Percentiles rank a stretch among this genome's conserved stretches.
Conservation (phyloP, 73 alveolate species). For the Effrenium voratum region DNA sequence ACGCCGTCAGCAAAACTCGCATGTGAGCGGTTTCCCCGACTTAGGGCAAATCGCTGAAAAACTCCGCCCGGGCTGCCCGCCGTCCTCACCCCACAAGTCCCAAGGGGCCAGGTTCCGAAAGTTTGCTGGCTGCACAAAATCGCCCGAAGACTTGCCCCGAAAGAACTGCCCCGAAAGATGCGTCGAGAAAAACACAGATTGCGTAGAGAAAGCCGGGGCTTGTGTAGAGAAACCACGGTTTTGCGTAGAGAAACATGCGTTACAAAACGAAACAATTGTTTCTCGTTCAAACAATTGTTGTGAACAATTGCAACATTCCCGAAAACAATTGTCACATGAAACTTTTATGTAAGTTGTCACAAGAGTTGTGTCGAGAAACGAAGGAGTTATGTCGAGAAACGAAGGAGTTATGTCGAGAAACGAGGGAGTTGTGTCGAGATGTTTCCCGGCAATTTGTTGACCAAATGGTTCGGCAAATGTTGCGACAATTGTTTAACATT, state of each 20-base stretch:
- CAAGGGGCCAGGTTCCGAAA: too few relatives aligned
- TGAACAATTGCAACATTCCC: not conserved
- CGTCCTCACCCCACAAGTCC: too few relatives aligned
- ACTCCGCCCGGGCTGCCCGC: too few relatives aligned
- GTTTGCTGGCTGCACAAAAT: too few relatives aligned
- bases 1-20: too few relatives aligned
- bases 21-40: too few relatives aligned
- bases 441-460: not conserved
- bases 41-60: too few relatives aligned
- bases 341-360: too few relatives aligned
- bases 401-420: not conserved
- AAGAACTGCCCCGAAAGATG: not conserved
- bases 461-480: not conserved
- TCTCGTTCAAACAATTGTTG: too few relatives aligned
- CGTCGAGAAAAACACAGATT: not conserved
- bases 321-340: not conserved
- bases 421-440: not conserved
- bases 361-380: slow-evolving; percentile 8
- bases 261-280: too few relatives aligned
- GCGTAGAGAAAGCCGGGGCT: not conserved
- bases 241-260: not conserved
- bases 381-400: not conserved
- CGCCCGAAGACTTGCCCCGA: not conserved
- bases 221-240: not conserved
- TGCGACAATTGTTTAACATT: not conserved